Evolutionary conservation across 257 asterid genomes (phyloP).

Genomic region (Eustoma russellianum): DNA sequence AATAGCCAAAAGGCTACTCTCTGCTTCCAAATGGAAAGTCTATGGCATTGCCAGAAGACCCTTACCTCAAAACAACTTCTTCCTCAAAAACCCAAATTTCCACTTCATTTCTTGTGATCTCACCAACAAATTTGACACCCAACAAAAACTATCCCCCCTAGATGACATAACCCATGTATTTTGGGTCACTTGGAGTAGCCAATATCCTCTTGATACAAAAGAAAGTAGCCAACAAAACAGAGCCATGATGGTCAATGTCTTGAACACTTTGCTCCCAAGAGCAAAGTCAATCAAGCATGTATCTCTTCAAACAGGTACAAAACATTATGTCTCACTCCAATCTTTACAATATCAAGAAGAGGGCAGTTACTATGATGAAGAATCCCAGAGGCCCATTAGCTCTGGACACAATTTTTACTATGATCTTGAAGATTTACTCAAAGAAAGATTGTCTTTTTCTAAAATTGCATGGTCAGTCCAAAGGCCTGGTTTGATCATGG

Average conservation of each 20-base stretch:
- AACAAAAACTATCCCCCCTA: slow-evolving; percentile 28
- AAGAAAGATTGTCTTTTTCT: slow-evolving; percentile 30
- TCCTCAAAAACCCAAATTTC: slow-evolving; percentile 16
- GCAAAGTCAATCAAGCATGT: slow-evolving; percentile 42
- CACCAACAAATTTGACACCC: slow-evolving; percentile 38
- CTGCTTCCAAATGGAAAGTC: slow-evolving; percentile 55
- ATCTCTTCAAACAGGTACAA: slow-evolving; percentile 73
- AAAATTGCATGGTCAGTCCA: slow-evolving; percentile 61
- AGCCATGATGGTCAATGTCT: slow-evolving; percentile 61
- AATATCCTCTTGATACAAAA: slow-evolving; percentile 42
- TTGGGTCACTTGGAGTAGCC: slow-evolving; percentile 87
- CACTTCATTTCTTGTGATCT: slow-evolving; percentile 61
- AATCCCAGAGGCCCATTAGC: slow-evolving; percentile 42
- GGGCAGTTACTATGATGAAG: slow-evolving; percentile 32
- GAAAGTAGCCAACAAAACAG: slow-evolving; percentile 56
- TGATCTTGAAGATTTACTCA: slow-evolving; percentile 64
- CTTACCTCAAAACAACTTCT: neutral
- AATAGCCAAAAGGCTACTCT: slow-evolving; percentile 50
- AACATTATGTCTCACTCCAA: slow-evolving; percentile 48
- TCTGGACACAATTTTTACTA: slow-evolving; percentile 52
- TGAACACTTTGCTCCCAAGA: slow-evolving; percentile 40
- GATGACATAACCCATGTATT: slow-evolving; percentile 51
- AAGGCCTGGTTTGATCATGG: slow-evolving; percentile 69
- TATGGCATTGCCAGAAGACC: slow-evolving; percentile 63
- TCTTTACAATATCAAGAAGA: slow-evolving; percentile 13